Conservation (phyloP, 2,329 filamentous ascomycete species). For the Arachnomyces sp. region DNA sequence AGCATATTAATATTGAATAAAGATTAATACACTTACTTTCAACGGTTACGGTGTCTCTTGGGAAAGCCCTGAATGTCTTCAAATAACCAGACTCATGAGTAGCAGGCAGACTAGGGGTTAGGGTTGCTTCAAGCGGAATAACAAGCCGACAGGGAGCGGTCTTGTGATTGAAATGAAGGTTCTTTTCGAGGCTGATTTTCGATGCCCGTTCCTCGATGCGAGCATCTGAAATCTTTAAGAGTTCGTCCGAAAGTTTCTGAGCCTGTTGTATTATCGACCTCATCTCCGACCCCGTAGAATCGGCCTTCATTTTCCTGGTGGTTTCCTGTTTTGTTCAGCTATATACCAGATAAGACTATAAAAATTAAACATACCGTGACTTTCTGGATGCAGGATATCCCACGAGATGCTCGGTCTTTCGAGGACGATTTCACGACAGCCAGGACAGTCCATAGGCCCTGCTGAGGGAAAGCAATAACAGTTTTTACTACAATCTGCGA, state of each 20-base stretch:
- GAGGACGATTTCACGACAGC: constrained; percentile 78
- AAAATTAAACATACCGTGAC: constrained; percentile 27
- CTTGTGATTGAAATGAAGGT: constrained; percentile 79
- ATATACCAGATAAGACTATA: neutral
- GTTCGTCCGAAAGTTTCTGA: constrained; percentile 73
- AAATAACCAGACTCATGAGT: constrained; percentile 61
- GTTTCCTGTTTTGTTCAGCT: constrained; percentile 32
- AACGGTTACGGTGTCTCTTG: constrained; percentile 78
- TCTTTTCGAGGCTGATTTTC: constrained; percentile 65
- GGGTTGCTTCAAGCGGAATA: constrained; percentile 76
- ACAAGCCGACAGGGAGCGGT: constrained; percentile 75
- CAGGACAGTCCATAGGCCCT: constrained; percentile 84
- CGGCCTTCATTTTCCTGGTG: constrained; percentile 42
- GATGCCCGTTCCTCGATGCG: constrained; percentile 64
- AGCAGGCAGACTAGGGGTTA: constrained; percentile 72
- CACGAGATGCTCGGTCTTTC: constrained; percentile 56
- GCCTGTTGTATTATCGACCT: constrained; percentile 66
- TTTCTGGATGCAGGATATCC: constrained; percentile 36
- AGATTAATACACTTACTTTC: constrained; percentile 32
- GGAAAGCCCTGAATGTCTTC: constrained; percentile 74
- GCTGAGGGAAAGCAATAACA: constrained; percentile 78
- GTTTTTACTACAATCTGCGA: constrained; percentile 77
- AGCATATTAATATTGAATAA: constrained; percentile 12
- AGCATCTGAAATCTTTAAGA: constrained; percentile 72
- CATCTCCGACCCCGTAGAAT: constrained; percentile 49